Evolutionary conservation across 2,329 filamentous ascomycete species (phyloP).

Genomic region (Colletotrichum musae): DNA sequence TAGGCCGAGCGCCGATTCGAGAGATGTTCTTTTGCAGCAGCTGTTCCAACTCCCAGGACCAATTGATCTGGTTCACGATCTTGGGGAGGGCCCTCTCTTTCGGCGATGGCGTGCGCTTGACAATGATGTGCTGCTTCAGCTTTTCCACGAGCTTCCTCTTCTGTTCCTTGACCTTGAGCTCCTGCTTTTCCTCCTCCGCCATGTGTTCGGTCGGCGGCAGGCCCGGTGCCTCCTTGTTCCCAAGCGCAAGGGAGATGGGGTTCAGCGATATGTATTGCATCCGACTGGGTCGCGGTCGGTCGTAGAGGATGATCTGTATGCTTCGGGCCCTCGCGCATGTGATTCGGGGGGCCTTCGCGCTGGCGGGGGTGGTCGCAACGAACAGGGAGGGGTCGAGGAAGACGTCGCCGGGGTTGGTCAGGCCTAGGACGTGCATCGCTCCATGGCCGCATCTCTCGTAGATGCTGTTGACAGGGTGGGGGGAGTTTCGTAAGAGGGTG

Average conservation of each 20-base stretch:
- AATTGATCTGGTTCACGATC: conserved; percentile 96
- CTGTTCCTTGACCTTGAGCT: conserved; percentile 69
- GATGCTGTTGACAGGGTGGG: conserved; percentile 84
- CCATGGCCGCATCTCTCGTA: conserved; percentile 87
- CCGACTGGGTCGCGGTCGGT: conserved; percentile 84
- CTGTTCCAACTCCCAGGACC: conserved; percentile 89
- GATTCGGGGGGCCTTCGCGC: conserved; percentile 75
- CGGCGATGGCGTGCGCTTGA: conserved; percentile 80
- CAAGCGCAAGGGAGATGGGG: conserved; percentile 89
- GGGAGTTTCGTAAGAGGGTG: conserved; percentile 85
- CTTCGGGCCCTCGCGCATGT: conserved; percentile 79
- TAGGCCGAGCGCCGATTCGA: conserved; percentile 84
- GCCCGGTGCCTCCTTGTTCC: conserved; percentile 71
- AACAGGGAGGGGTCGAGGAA: conserved; percentile 80
- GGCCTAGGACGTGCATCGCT: conserved; percentile 87
- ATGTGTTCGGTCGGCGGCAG: conserved; percentile 64
- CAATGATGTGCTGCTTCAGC: conserved; percentile 87
- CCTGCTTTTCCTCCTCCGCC: conserved; percentile 79
- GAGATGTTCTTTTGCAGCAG: conserved; percentile 91
- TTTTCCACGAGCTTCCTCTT: conserved; percentile 84
- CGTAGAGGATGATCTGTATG: conserved; percentile 90
- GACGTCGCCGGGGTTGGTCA: conserved; percentile 76
- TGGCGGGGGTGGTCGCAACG: conserved; percentile 69
- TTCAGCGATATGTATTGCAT: conserved; percentile 98
- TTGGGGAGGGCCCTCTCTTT: conserved; percentile 86